A percentile compares a stretch with the other conserved stretches of the same genome.
Evolutionary conservation across 2,329 filamentous ascomycete genomes (phyloP).

Genomic region (Pseudogymnoascus verrucosus): DNA sequence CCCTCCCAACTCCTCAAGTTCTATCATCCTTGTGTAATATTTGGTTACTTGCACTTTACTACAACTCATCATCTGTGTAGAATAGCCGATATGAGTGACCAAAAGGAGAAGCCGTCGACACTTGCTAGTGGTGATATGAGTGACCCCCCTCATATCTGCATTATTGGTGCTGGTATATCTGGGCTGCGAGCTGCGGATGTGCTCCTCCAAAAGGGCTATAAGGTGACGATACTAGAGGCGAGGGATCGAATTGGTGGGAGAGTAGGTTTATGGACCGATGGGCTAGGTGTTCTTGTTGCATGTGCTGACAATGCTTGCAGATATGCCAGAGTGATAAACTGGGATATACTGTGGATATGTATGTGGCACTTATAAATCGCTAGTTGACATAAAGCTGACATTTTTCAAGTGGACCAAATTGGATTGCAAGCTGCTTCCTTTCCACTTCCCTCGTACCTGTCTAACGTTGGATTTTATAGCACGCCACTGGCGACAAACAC

Average conservation of each 20-base stretch:
- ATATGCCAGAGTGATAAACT: conserved; percentile 1
- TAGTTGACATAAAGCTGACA: background rate
- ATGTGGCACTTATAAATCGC: conserved; percentile 10
- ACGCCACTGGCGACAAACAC: conserved; percentile 22
- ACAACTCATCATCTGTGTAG: background rate
- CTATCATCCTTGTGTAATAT: background rate
- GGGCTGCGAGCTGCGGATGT: conserved; percentile 50
- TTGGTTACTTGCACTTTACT: background rate
- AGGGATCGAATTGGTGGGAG: conserved; percentile 47
- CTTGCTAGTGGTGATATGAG: background rate
- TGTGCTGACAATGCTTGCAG: background rate
- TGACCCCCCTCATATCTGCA: conserved; percentile 29
- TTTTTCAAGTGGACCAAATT: conserved; percentile 42
- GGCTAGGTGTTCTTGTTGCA: background rate
- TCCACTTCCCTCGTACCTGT: background rate
- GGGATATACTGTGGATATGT: conserved; percentile 26
- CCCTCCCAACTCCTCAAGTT: background rate
- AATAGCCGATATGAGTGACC: background rate
- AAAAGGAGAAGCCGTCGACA: background rate
- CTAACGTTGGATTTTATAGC: conserved; percentile 23
- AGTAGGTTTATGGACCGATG: conserved; percentile 26
- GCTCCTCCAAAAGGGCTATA: conserved; percentile 42
- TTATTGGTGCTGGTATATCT: conserved; percentile 50
- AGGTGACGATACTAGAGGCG: conserved; percentile 51
- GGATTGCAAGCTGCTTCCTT: conserved; percentile 46